Base-by-base conservation (phyloP, 2,329 filamentous ascomycete species). In the Exophiala phaeomuriformis region DNA sequence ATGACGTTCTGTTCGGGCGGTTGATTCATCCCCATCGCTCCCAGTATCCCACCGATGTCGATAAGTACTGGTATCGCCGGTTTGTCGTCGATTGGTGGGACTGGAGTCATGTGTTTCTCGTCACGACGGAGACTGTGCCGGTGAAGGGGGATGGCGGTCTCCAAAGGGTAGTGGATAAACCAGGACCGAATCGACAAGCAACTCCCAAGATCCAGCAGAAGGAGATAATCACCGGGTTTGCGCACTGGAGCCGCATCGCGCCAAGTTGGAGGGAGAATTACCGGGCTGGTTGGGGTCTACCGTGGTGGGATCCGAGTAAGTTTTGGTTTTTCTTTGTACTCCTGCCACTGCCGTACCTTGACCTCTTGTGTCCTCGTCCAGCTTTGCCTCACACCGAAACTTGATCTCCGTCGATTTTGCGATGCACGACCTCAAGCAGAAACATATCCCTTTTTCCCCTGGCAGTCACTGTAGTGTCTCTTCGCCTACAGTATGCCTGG, bases 21-120 rank as follows among this genome's bases (percentile, higher is more conserved):
- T 32, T 61, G 27, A 59, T 62, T 36, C 58, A 62, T 39, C 60
- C 60, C 27, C 35, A 52, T 31, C 53, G 60, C 32, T 19, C 51
- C 31, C 41, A 41, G 4, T 59, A 62, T 35, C 60, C 58, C 3
- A 36, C 27, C 19, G 56, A 62, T 39, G 47, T 50, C 19, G 51
- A 57, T 42, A 58, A 56, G 41, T 62, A 59, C 49, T 61, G 58
- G 58, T 57, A 59, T 36, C 57, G 55, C n/a, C 58, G 56, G 33
- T 59, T 56, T 36, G 48, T 55, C n/a, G 56, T 57, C n/a, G 50
- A 58, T 46, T 58, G 50, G 36, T 61, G 57, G 56, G 58, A 62
- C 37, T 55, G 45, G 50, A 59, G 53, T 41, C 56, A 61, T 44
- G 47, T 57, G 29, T 59, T 61, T 39, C 49, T 61, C 12, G 51